phyloP scores from a whole-genome alignment of 2,329 filamentous ascomycete genomes.

The Claviceps sorghi region DNA sequence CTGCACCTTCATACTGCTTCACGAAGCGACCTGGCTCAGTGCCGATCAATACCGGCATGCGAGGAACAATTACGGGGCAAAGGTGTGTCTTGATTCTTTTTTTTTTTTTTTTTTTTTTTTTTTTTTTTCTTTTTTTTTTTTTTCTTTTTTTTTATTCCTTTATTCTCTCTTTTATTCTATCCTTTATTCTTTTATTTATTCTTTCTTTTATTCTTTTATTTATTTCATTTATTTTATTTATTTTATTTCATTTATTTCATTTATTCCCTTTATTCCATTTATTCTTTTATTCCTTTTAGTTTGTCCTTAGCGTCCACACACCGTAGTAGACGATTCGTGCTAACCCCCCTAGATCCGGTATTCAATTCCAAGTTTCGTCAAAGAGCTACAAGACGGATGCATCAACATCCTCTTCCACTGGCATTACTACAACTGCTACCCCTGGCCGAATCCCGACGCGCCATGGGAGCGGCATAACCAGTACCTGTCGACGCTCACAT shows the following conservation, averaged over 20 bases:
- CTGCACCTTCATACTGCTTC: slow-evolving; percentile 27
- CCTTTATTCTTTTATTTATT: too few relatives aligned
- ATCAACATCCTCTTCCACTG: slow-evolving; percentile 33
- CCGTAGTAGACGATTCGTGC: too few relatives aligned
- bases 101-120: neutral
- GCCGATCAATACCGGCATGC: slow-evolving; percentile 29
- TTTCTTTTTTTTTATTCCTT: neutral
- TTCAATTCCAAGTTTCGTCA: slow-evolving; percentile 25
- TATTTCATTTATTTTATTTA: too few relatives aligned
- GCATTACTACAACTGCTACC: slow-evolving; percentile 33
- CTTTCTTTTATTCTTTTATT: too few relatives aligned
- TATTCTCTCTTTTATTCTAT: too few relatives aligned
- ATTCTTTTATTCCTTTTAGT: too few relatives aligned
- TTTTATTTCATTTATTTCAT: too few relatives aligned
- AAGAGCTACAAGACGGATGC: slow-evolving; percentile 29
- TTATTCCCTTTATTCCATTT: too few relatives aligned
- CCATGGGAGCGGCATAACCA: slow-evolving; percentile 14
- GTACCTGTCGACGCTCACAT: slow-evolving; percentile 15
- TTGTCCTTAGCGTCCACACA: too few relatives aligned
- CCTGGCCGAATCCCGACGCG: slow-evolving; percentile 14
- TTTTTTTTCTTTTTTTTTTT: neutral
- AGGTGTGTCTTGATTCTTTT: slow-evolving; percentile 1
- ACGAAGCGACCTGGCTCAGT: slow-evolving; percentile 25
- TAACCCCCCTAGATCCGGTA: too few relatives aligned
- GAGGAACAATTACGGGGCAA: slow-evolving; percentile 20